These are phyloP conservation scores for Actinidia arguta DNA, from an alignment of 179 eudicot species.

Conservation along the genomic window DNA sequence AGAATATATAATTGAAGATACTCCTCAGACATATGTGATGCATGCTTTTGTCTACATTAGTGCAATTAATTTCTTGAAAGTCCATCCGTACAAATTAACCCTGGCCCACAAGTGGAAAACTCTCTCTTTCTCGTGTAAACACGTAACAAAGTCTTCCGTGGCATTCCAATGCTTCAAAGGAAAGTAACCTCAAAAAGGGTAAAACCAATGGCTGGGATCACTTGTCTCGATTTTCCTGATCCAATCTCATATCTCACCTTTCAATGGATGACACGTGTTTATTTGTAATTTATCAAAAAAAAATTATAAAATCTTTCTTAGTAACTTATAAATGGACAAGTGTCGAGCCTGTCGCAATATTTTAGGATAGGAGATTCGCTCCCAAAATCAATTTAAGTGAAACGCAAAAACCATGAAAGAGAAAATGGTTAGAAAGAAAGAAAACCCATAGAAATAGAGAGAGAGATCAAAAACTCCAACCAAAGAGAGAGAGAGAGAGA, in stretches of 20 bases:
- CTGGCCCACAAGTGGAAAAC: not conserved
- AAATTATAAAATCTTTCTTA: no score
- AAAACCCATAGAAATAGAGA: not conserved
- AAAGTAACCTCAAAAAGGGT: not conserved
- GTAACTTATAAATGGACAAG: no score
- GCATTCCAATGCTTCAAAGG: slow-evolving; percentile 11
- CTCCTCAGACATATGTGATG: no score
- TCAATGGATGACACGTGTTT: no score
- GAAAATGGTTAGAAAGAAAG: slow-evolving; percentile 4
- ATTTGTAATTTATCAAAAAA: no score
- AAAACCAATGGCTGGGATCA: no score
- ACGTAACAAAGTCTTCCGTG: not conserved
- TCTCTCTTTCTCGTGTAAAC: not conserved
- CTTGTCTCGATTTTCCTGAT: no score
- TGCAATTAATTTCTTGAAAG: not conserved
- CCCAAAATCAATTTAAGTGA: not conserved
- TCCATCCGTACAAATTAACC: slow-evolving; percentile 9
- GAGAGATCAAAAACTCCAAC: not conserved
- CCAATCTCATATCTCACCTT: no score
- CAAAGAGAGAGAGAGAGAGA: not conserved
- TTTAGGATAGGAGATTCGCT: no score
- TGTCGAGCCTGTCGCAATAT: no score
- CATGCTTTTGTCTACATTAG: not conserved
- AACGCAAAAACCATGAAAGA: slow-evolving; percentile 10
- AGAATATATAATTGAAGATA: no score